Evolutionary conservation across 371 early-diverging fungal species (phyloP), one percentile per base, ranked within the genome.

Genomic region (Mucor racemosus): DNA sequence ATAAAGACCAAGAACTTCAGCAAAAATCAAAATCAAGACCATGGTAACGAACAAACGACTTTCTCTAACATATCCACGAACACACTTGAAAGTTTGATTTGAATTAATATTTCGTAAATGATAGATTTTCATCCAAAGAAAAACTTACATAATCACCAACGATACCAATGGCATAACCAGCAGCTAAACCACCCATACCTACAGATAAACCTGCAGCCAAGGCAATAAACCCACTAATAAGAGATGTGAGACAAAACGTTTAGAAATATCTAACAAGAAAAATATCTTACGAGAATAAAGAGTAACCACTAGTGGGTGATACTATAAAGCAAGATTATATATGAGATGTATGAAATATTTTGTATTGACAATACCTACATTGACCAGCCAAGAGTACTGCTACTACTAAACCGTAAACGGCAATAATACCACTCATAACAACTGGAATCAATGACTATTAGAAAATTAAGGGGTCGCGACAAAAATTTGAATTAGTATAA

Each of bases 361-460:
- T 10, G 11, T 5, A 50, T 26, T 33, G 17, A 4, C 35, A 11
- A 33, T 7, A 41, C 86, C 85, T 88, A 90, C 91, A 78, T 73
- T 88, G 86, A 75, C 88, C 91, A 40, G 90, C 84, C 60, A 95
- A 88, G 53, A 95, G 81, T 15, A 94, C 96, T 15, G 94, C 84
- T 17, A 95, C 94, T 7, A 94, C 95, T 8, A 95, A 75, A 38
- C 96, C 96, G 78, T 95, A 95, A 66, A 95, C 91, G 68, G 89
- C 95, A 72, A 95, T 91, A 79, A 95, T 95, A 92, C 96, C 96
- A 74, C 94, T 94, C 96, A 95, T 95, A 67, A 95, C 89, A 58
- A 95, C 94, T 19, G 95, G 95, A 65, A 95, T 90, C 56, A 93
- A 85, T 54, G 91, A 86, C 79, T 81, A 64, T 38, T 19, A 2